phyloP scores from a whole-genome alignment of 1,284 basidiomycete genomes.

The Lignosus rhinocerotis region DNA sequence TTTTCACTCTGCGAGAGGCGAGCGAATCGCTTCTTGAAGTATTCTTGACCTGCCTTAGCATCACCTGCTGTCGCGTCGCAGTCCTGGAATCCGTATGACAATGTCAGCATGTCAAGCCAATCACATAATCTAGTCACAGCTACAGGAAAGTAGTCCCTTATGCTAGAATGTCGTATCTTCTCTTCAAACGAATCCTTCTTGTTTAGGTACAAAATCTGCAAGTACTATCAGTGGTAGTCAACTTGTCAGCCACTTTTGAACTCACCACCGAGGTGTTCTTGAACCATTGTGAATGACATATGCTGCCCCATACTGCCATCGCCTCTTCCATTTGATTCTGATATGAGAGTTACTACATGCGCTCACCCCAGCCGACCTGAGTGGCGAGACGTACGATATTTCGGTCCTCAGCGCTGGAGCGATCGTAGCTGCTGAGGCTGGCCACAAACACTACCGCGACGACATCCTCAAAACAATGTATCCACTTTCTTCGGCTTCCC shows the following conservation, averaged over 20 bases:
- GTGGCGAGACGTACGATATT: neutral
- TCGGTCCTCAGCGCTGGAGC: neutral
- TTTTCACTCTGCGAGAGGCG: slow-evolving; percentile 77
- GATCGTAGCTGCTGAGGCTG: neutral
- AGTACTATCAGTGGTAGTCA: neutral
- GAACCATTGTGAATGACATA: neutral
- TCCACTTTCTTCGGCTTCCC: neutral
- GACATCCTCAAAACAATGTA: neutral
- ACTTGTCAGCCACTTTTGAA: neutral
- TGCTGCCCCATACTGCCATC: neutral
- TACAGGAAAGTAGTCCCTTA: neutral
- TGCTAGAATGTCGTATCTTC: neutral
- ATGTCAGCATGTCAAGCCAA: neutral
- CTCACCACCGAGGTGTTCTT: neutral
- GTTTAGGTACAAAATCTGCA: neutral
- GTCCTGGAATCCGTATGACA: slow-evolving; percentile 47
- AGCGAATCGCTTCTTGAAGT: slow-evolving; percentile 86
- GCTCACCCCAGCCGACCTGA: neutral
- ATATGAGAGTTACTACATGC: neutral
- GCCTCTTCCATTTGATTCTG: neutral
- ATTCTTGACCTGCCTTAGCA: slow-evolving; percentile 75
- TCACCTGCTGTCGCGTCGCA: slow-evolving; percentile 72
- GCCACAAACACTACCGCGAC: neutral
- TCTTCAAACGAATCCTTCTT: neutral
- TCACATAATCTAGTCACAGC: neutral